Evolutionary conservation across 2,329 filamentous ascomycete genomes (phyloP), one percentile per base, ranked within the genome.

Genomic region (Fonsecaea erecta): DNA sequence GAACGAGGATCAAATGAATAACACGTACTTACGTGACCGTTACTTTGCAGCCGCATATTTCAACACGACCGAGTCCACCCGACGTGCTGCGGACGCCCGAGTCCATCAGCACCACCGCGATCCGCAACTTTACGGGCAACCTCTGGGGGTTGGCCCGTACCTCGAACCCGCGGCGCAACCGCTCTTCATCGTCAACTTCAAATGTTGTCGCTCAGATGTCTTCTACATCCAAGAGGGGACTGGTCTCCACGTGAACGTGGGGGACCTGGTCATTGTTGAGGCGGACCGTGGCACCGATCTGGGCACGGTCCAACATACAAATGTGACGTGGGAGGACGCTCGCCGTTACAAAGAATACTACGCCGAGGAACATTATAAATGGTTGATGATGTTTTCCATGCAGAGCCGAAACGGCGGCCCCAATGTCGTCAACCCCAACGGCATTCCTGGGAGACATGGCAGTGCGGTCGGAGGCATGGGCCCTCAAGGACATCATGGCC

Each of bases 351-450:
- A 97, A 77, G 92, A 96, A 72, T 89, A 95, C 72, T 96, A 94
- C 71, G 91, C 91, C 1, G 92, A 97, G 75, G 93, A 98, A 75
- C 95, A 99, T 76, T 97, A 97, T 80, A 93, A 93, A 74, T 98
- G 94, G 92, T 84, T 99, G 60, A 97, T 98, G 90, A 95, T 98
- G 91, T 99, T 97, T 77, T 97, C 93, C 1, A 89, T 93, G 76
- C 91, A 88, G 74, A 91, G 80, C 70, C 83, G 76, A 69, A 76
- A 76, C 60, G 80, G 80, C 26, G 76, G 77, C 3, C 75, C 78
- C 12, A 78, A 76, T 58, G 75, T 77, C 4, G 75, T 78, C 53
- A 77, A 77, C 65, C 71, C 79, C 11, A 75, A 76, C 58, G 87
- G 89, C 30, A 81, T 88, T 59, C 84, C 88, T 9, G 84, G 86